phyloP scores from a whole-genome alignment of 2,329 filamentous ascomycete genomes.

The Xylaria digitata region DNA sequence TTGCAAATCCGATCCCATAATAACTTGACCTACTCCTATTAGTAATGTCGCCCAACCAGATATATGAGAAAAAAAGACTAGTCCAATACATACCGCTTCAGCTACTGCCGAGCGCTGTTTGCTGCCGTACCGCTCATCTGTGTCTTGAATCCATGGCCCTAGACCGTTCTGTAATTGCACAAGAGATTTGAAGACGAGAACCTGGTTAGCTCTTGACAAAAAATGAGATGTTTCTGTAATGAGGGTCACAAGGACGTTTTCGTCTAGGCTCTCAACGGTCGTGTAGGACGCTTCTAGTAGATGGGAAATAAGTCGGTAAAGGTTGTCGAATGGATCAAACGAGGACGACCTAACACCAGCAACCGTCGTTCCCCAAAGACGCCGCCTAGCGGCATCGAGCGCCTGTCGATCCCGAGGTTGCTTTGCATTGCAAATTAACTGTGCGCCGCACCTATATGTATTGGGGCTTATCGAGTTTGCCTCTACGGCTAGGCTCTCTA shows the following conservation, averaged over 20 bases:
- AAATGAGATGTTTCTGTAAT: slow-evolving; percentile 66
- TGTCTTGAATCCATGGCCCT: slow-evolving; percentile 72
- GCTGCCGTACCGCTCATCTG: slow-evolving; percentile 55
- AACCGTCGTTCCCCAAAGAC: slow-evolving; percentile 71
- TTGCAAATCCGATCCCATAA: slow-evolving; percentile 64
- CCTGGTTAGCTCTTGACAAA: slow-evolving; percentile 59
- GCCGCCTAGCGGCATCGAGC: slow-evolving; percentile 72
- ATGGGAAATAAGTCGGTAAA: slow-evolving; percentile 70
- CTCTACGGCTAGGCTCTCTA: slow-evolving; percentile 51
- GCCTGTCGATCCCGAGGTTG: slow-evolving; percentile 71
- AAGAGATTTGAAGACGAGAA: slow-evolving; percentile 67
- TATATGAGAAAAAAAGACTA: not conserved
- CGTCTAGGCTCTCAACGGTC: slow-evolving; percentile 54
- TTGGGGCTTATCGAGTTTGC: slow-evolving; percentile 43
- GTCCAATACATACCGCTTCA: slow-evolving; percentile 57
- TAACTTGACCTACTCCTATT: slow-evolving; percentile 56
- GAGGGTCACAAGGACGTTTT: slow-evolving; percentile 57
- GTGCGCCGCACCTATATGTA: slow-evolving; percentile 52
- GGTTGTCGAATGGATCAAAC: slow-evolving; percentile 72
- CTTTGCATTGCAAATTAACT: slow-evolving; percentile 60
- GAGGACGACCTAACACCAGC: slow-evolving; percentile 55
- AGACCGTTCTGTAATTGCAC: slow-evolving; percentile 71
- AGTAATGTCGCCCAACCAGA: slow-evolving; percentile 9
- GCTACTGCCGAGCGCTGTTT: slow-evolving; percentile 55
- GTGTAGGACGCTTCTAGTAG: slow-evolving; percentile 68